Conservation (phyloP, 1,139 yeast species). For the Zygotorulaspora mrakii region DNA sequence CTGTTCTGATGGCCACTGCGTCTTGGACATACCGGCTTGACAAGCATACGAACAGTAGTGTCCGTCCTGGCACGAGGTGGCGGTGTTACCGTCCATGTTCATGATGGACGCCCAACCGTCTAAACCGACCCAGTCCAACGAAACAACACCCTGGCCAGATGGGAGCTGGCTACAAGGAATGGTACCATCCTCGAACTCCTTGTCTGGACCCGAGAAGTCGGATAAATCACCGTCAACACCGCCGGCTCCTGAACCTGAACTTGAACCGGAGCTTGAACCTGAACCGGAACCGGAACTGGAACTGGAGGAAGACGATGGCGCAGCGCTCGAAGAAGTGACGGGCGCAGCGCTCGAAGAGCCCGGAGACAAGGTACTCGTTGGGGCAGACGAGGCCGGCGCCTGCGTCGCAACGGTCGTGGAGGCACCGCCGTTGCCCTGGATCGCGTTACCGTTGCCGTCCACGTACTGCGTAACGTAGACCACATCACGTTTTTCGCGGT, state of each 20-base stretch:
- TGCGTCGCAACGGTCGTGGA: slow-evolving; percentile 66
- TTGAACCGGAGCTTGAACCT: slow-evolving; percentile 15
- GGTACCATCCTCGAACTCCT: slow-evolving; percentile 59
- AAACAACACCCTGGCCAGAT: slow-evolving; percentile 69
- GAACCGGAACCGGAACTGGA: slow-evolving; percentile 37
- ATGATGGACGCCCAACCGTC: slow-evolving; percentile 78
- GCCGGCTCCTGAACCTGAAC: slow-evolving; percentile 30
- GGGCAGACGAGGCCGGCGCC: slow-evolving; percentile 50
- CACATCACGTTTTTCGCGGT: slow-evolving; percentile 27
- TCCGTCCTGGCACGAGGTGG: slow-evolving; percentile 67
- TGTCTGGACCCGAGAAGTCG: slow-evolving; percentile 50
- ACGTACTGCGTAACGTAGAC: slow-evolving; percentile 32
- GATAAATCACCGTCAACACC: slow-evolving; percentile 55
- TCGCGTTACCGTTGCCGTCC: slow-evolving; percentile 47
- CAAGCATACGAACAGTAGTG: slow-evolving; percentile 82
- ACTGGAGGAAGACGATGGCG: slow-evolving; percentile 38
- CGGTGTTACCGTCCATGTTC: slow-evolving; percentile 56
- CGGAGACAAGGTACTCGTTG: slow-evolving; percentile 24
- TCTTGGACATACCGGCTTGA: slow-evolving; percentile 87
- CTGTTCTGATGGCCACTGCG: slow-evolving; percentile 77
- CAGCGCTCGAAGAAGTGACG: slow-evolving; percentile 31
- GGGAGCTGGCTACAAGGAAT: slow-evolving; percentile 60
- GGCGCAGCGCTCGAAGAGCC: slow-evolving; percentile 29
- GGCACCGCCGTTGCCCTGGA: slow-evolving; percentile 71
- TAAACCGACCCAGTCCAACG: slow-evolving; percentile 53